A percentile compares a stretch with the other conserved stretches of the same genome.
Evolutionary conservation across 495 filamentous ascomycete species (phyloP).

Genomic region (Xylaria cubensis): DNA sequence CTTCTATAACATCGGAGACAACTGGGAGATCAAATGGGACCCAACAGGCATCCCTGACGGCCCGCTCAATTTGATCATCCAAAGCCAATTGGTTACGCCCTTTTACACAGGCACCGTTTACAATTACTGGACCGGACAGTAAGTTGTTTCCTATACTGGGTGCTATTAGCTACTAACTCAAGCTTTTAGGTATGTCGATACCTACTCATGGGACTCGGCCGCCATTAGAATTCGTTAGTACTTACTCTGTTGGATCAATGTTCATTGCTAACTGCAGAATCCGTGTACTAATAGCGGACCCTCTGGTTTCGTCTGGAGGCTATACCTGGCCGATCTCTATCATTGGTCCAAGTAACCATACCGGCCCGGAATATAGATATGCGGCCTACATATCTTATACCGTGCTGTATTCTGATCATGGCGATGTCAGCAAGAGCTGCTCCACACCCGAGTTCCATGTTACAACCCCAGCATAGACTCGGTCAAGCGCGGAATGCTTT

Average conservation of each 20-base stretch:
- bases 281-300: not conserved
- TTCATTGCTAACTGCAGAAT: not conserved
- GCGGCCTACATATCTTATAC: constrained; percentile 2
- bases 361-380: not conserved
- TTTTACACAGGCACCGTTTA: not conserved
- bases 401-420: constrained; percentile 6
- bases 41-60: not conserved
- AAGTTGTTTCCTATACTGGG: not conserved
- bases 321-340: not conserved
- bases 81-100: not conserved
- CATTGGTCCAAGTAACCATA: not conserved
- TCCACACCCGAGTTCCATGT: constrained; percentile 13
- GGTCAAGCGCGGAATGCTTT: constrained; percentile 10
- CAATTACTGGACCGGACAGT: not conserved
- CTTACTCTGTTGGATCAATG: not conserved
- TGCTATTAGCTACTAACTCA: not conserved
- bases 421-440: constrained; percentile 8
- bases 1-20: not conserved
- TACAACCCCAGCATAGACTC: constrained; percentile 6
- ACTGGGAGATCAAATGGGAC: not conserved
- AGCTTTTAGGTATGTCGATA: not conserved
- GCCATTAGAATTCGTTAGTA: not conserved
- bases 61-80: not conserved
- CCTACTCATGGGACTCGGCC: not conserved
- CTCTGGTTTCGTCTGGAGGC: not conserved